A percentile compares a stretch with the other conserved stretches of the same genome.
These are phyloP conservation scores for Coemansia sp. DNA, from an alignment of 371 early-diverging fungal genomes.

Conservation along the genomic window DNA sequence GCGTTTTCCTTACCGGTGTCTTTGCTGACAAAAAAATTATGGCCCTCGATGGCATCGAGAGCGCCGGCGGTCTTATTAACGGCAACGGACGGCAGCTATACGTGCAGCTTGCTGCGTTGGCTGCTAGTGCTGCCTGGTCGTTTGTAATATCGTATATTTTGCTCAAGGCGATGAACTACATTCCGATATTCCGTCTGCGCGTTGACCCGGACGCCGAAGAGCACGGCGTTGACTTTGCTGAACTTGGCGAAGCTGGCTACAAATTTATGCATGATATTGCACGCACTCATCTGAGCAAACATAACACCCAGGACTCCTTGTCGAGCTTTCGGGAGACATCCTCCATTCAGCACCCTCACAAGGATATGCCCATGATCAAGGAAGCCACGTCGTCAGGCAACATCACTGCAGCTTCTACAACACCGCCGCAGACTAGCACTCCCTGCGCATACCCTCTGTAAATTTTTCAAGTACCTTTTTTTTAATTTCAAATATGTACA, in stretches of 20 bases:
- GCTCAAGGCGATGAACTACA: slow-evolving; percentile 72
- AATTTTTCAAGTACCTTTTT: not conserved
- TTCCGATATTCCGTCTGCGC: slow-evolving; percentile 63
- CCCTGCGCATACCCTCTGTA: slow-evolving; percentile 2
- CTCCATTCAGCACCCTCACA: slow-evolving; percentile 23
- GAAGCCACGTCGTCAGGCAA: slow-evolving; percentile 6
- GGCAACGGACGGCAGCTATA: slow-evolving; percentile 76
- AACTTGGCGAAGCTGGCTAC: slow-evolving; percentile 69
- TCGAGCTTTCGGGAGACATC: slow-evolving; percentile 16
- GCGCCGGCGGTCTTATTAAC: slow-evolving; percentile 73
- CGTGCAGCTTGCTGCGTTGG: slow-evolving; percentile 76
- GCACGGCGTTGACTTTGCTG: slow-evolving; percentile 71
- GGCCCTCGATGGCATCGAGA: slow-evolving; percentile 56
- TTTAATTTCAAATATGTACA: not conserved
- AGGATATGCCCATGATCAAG: slow-evolving; percentile 26
- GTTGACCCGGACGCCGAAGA: slow-evolving; percentile 69
- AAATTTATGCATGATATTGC: slow-evolving; percentile 35
- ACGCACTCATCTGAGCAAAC: slow-evolving; percentile 8
- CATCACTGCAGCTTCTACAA: not conserved
- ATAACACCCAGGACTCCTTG: not conserved
- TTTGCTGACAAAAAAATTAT: slow-evolving; percentile 66
- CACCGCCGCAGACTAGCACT: not conserved
- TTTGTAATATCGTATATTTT: slow-evolving; percentile 74
- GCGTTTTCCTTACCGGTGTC: slow-evolving; percentile 67
- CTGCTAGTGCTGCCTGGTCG: slow-evolving; percentile 76